Conservation (phyloP, 1,284 basidiomycete species). For the Heterobasidion annosum region DNA sequence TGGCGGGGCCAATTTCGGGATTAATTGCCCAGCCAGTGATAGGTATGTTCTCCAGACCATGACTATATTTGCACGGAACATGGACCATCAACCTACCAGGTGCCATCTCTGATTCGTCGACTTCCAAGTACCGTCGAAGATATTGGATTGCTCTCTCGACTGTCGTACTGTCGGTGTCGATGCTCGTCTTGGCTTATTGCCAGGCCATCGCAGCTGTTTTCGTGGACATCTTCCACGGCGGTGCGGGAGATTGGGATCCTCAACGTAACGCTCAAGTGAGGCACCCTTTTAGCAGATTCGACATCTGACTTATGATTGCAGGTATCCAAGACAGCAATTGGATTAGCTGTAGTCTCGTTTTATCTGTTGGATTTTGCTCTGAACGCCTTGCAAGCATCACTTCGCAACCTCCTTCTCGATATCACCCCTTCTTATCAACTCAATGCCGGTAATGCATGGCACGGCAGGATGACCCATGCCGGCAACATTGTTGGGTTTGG, state of each 20-base stretch:
- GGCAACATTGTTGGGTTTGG: conserved; percentile 91
- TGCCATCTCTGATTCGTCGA: conserved; percentile 89
- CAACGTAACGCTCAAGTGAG: conserved; percentile 49
- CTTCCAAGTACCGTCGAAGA: conserved; percentile 79
- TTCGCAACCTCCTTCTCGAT: conserved; percentile 89
- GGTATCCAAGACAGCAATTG: conserved; percentile 69
- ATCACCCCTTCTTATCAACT: conserved; percentile 82
- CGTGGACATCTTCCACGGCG: conserved; percentile 71
- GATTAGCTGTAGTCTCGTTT: conserved; percentile 85
- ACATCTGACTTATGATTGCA: conserved; percentile 18
- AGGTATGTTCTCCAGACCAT: conserved; percentile 36
- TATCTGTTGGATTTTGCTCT: conserved; percentile 93
- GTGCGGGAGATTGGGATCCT: conserved; percentile 88
- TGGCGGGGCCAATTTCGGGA: conserved; percentile 92
- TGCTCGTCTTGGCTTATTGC: conserved; percentile 81
- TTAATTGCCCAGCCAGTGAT: conserved; percentile 93
- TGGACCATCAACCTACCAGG: conserved; percentile 32
- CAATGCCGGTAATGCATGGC: conserved; percentile 95
- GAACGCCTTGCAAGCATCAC: conserved; percentile 89
- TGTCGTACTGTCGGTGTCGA: conserved; percentile 60
- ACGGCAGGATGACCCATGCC: conserved; percentile 91
- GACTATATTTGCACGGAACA: background rate
- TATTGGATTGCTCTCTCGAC: conserved; percentile 88
- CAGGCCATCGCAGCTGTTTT: conserved; percentile 64
- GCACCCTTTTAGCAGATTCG: background rate